phyloP scores from a whole-genome alignment of 2,329 filamentous ascomycete species.

The Didymella pomorum region DNA sequence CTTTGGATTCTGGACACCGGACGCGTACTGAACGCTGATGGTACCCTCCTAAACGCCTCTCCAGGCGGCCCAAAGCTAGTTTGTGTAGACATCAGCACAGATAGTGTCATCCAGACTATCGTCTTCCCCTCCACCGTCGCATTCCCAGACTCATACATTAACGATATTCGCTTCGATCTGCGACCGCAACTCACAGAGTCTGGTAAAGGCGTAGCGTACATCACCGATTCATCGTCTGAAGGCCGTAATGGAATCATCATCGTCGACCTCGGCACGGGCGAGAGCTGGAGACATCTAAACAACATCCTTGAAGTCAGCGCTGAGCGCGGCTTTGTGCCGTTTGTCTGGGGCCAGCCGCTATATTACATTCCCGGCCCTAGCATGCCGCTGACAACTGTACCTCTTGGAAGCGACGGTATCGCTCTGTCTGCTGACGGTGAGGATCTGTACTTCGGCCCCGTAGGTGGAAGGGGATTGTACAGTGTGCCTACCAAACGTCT shows the following conservation, averaged over 20 bases:
- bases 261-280: not conserved
- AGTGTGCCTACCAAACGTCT: constrained; percentile 33
- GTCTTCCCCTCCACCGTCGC: not conserved
- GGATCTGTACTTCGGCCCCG: not conserved
- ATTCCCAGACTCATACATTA: not conserved
- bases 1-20: not conserved
- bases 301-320: not conserved
- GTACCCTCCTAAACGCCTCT: not conserved
- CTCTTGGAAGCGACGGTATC: not conserved
- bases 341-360: not conserved
- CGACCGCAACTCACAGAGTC: not conserved
- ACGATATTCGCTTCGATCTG: not conserved
- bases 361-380: not conserved
- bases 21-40: not conserved
- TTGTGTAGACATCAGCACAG: not conserved
- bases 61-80: not conserved
- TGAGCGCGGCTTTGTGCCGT: not conserved
- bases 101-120: not conserved
- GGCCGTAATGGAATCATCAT: not conserved
- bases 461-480: not conserved
- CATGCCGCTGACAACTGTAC: not conserved
- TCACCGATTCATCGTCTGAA: not conserved
- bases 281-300: not conserved
- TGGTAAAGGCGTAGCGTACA: not conserved
- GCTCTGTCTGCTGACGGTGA: not conserved